Evolutionary conservation across 495 filamentous ascomycete species (phyloP), one percentile per base, ranked within the genome.

Genomic region (Rhypophila decipiens): DNA sequence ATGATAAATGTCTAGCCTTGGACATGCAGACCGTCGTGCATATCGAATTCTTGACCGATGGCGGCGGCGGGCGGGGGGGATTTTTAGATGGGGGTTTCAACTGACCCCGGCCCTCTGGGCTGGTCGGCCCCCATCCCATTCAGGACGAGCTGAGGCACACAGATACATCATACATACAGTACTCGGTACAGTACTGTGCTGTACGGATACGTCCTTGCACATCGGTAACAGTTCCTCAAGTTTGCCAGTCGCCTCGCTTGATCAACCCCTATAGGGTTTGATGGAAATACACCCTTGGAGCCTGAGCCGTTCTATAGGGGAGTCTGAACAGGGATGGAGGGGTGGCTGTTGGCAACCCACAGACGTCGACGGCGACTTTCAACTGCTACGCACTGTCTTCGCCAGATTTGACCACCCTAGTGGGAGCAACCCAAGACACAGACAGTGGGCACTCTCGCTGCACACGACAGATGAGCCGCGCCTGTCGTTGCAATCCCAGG

Each of bases 401-500:
- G n/a, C n/a, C n/a, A n/a, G n/a, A n/a, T n/a, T n/a, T n/a, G n/a
- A n/a, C n/a, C n/a, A n/a, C n/a, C n/a, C n/a, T n/a, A n/a, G n/a
- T n/a, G n/a, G n/a, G n/a, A n/a, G n/a, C n/a, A n/a, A n/a, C n/a
- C n/a, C n/a, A n/a, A n/a, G n/a, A n/a, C n/a, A n/a, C n/a, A n/a
- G n/a, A n/a, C n/a, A n/a, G n/a, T n/a, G n/a, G n/a, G n/a, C n/a
- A n/a, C n/a, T n/a, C n/a, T n/a, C n/a, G n/a, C n/a, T n/a, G n/a
- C 21, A 42, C 39, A 43, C 24, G 23, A 42, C 36, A 33, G 37
- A 24, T 48, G 46, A 33, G 22, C 38, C 39, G 46, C 38, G 33
- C 23, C 46, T 49, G 20, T 39, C 42, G 46, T 49, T 12, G 39
- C 38, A 34, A 43, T 43, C 29, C 46, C 46, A 42, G 46, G 46